Base-by-base conservation (phyloP, 495 filamentous ascomycete species). In the Daldinia loculata region DNA sequence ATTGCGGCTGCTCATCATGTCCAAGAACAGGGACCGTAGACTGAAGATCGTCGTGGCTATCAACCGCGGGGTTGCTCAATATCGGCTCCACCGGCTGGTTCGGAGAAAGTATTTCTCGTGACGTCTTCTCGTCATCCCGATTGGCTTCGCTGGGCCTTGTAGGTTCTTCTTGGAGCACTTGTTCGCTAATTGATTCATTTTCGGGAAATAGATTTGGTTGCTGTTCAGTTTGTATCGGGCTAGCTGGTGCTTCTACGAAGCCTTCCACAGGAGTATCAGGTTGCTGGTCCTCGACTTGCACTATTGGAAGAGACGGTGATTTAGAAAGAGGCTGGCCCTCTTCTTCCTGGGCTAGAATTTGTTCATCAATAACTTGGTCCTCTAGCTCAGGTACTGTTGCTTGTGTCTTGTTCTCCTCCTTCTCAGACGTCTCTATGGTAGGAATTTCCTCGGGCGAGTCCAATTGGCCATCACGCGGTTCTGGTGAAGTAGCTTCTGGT, bases 341-440 rank as follows among this genome's bases (percentile, higher is more conserved):
- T 48, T 66, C 39, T 19, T 62, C 61, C 2, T 55, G 52, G 22
- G 41, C 43, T 22, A 38, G 4, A 3, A 50, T 27, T 50, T 60
- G 56, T 45, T 55, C 61, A 32, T 29, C 34, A 9, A 45, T 11
- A 26, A 17, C 34, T 53, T 61, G 61, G 41, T 50, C 12, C 19
- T 60, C 61, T 4, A 26, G 34, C 48, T 67, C 63, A 7, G 59
- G 48, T 8, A 12, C 43, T 66, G 14, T 6, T 4, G 26, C 19
- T 38, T 70, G 71, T 8, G 51, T 17, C 30, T 67, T 67, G 50
- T 74, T 52, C 51, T 71, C 69, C 56, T 76, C 69, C 36, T 76
- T 71, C 74, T 76, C 71, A 30, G 62, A 71, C 53, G 71, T 72
- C 65, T 72, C 71, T 38, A 61, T 29, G 29, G 69, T 22, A 4